Evolutionary conservation across 805 yeast genomes (phyloP).

Genomic region (Dipodascopsis uninucleata): DNA sequence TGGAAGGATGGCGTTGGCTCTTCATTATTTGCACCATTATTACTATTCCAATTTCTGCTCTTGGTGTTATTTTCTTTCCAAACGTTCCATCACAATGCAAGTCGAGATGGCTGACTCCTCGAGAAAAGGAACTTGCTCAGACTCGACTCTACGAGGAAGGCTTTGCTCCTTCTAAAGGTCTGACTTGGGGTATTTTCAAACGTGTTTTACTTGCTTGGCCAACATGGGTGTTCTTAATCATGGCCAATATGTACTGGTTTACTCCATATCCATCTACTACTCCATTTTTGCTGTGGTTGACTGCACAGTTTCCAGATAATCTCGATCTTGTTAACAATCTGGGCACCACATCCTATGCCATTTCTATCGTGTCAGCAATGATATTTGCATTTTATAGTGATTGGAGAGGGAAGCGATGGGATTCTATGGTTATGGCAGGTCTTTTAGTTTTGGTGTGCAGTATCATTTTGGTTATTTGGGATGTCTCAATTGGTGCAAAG

Average conservation of each 20-base stretch:
- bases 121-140: constrained; percentile 28
- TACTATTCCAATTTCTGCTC: constrained; percentile 34
- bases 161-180: constrained; percentile 10
- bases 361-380: constrained; percentile 23
- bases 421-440: constrained; percentile 17
- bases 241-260: constrained; percentile 23
- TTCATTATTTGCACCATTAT: constrained; percentile 48
- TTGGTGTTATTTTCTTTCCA: constrained; percentile 45
- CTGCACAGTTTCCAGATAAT: not conserved
- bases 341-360: constrained; percentile 16
- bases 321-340: constrained; percentile 15
- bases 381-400: constrained; percentile 24
- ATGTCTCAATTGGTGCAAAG: constrained; percentile 17
- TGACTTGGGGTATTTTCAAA: constrained; percentile 5
- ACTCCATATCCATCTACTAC: constrained; percentile 25
- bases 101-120: constrained; percentile 27
- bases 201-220: constrained; percentile 16
- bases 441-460: constrained; percentile 20
- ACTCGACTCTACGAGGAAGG: constrained; percentile 23
- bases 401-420: constrained; percentile 26
- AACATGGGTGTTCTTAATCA: constrained; percentile 17
- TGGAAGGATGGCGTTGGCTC: constrained; percentile 49
- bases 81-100: constrained; percentile 43
- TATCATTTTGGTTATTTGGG: constrained; percentile 17
- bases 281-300: constrained; percentile 22